Conservation (phyloP, 116 monocot species). For the Cymodocea nodosa region DNA sequence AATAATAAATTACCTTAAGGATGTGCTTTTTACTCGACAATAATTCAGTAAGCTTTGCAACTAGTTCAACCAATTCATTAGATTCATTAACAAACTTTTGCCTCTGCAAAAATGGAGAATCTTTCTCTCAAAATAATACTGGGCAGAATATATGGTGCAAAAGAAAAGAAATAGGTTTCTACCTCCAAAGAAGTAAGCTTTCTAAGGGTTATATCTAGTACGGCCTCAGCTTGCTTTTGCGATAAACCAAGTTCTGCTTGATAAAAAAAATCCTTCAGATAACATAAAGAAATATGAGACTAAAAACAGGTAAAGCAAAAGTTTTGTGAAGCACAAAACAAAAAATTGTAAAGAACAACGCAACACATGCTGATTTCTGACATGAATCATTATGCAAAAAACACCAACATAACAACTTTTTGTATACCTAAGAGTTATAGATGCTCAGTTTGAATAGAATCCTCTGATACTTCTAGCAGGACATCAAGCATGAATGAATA, state of each 20-base stretch:
- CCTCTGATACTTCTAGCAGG: too few relatives aligned
- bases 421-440: too few relatives aligned
- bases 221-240: conserved; percentile 83
- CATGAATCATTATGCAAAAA: too few relatives aligned
- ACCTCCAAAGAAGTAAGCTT: conserved; percentile 92
- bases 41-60: conserved; percentile 78
- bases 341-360: too few relatives aligned
- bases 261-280: conserved; percentile 1
- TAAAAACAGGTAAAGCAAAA: background rate
- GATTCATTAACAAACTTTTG: conserved; percentile 78
- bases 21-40: conserved; percentile 75
- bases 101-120: conserved; percentile 32
- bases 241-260: conserved; percentile 66
- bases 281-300: background rate
- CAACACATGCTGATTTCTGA: too few relatives aligned
- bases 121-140: background rate
- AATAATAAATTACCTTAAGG: background rate
- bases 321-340: too few relatives aligned
- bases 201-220: conserved; percentile 79
- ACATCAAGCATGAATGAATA: too few relatives aligned
- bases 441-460: too few relatives aligned
- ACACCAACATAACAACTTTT: too few relatives aligned
- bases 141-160: background rate
- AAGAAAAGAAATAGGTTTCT: background rate
- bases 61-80: conserved; percentile 51